Percentiles rank a stretch among this genome's conserved stretches.
phyloP scores from a whole-genome alignment of 1,284 basidiomycete species.

The Flammula alnicola region DNA sequence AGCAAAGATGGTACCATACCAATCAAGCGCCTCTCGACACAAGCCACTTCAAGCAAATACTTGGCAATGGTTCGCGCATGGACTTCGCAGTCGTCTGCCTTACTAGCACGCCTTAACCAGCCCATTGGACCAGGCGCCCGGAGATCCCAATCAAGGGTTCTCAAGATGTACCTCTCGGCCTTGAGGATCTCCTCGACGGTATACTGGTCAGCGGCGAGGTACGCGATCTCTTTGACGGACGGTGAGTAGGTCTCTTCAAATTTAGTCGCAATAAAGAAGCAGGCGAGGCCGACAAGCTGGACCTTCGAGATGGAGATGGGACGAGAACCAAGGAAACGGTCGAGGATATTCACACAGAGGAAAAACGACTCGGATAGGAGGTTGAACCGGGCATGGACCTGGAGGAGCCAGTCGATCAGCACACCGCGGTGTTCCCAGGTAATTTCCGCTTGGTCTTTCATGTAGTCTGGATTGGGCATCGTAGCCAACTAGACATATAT shows the following conservation, averaged over 20 bases:
- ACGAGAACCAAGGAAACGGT: conserved; percentile 92
- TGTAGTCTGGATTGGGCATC: conserved; percentile 88
- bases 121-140: conserved; percentile 93
- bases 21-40: conserved; percentile 86
- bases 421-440: conserved; percentile 94
- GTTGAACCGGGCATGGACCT: conserved; percentile 92
- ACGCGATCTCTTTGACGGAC: conserved; percentile 83
- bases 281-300: conserved; percentile 93
- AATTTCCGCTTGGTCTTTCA: conserved; percentile 87
- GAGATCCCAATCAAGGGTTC: conserved; percentile 90
- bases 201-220: conserved; percentile 88
- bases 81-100: conserved; percentile 95
- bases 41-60: conserved; percentile 90
- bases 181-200: conserved; percentile 87
- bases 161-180: conserved; percentile 92
- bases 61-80: conserved; percentile 94
- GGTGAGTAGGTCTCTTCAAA: conserved; percentile 97
- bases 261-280: conserved; percentile 93
- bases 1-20: conserved; percentile 86
- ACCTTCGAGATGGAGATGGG: conserved; percentile 91
- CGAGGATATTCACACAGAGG: conserved; percentile 93
- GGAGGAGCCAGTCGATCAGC: conserved; percentile 96
- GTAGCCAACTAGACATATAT: conserved; percentile 61
- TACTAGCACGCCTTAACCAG: conserved; percentile 90
- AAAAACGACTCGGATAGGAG: conserved; percentile 96